Evolutionary conservation across 2,329 filamentous ascomycete genomes (phyloP).

Genomic region (Botryosphaeria dothidea): DNA sequence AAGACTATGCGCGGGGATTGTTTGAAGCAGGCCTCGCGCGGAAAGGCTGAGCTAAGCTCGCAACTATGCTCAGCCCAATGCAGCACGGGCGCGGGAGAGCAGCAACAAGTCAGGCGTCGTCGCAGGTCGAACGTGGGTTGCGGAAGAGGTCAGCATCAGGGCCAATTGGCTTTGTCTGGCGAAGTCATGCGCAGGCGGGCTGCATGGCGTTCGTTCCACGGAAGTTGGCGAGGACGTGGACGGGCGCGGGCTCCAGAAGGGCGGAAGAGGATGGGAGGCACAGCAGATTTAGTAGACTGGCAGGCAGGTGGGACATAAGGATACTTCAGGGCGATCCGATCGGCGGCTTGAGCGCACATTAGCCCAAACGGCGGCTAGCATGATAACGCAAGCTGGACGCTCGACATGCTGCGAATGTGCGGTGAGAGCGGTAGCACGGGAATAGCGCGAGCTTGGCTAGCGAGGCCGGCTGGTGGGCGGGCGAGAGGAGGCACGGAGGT

Average conservation of each 20-base stretch:
- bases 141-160: constrained; percentile 10
- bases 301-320: constrained; percentile 11
- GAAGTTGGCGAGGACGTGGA: constrained; percentile 13
- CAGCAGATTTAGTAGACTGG: constrained; percentile 1
- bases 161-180: constrained; percentile 13
- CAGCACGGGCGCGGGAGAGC: neutral
- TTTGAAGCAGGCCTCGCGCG: neutral
- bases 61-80: constrained; percentile 8
- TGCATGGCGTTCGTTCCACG: constrained; percentile 19
- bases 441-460: constrained; percentile 1
- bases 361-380: constrained; percentile 18
- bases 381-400: constrained; percentile 15
- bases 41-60: constrained; percentile 3
- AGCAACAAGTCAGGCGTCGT: constrained; percentile 7
- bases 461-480: constrained; percentile 2
- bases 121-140: neutral
- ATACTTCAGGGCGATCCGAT: constrained; percentile 18
- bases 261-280: neutral
- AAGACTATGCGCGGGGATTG: neutral
- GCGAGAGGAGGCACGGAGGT: neutral
- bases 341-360: constrained; percentile 6
- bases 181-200: constrained; percentile 11
- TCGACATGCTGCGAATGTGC: constrained; percentile 11
- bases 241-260: constrained; percentile 4
- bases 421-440: constrained; percentile 15